Percentiles rank a stretch among this genome's conserved stretches.
Conservation (phyloP, 108 stramenopile species). For the Thalassiosira profunda region DNA sequence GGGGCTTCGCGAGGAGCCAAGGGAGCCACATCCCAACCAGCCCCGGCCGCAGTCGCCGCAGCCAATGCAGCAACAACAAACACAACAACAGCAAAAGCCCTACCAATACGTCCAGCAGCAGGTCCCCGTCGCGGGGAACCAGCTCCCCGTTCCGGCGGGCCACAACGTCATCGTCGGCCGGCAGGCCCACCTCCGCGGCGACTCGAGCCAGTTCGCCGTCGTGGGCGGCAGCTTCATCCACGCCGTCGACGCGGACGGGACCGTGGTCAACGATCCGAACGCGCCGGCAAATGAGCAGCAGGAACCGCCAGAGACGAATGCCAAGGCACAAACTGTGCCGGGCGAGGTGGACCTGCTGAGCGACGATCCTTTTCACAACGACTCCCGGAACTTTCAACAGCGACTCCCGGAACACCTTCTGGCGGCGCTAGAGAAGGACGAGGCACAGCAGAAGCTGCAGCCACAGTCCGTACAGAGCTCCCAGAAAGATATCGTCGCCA, state of each 20-base stretch:
- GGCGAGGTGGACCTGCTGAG: too few relatives aligned
- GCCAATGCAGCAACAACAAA: conserved; percentile 9
- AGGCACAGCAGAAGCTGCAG: not conserved
- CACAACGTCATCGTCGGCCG: too few relatives aligned
- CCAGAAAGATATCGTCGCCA: too few relatives aligned
- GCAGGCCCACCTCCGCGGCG: too few relatives aligned
- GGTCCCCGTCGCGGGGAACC: not conserved
- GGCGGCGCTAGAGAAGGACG: not conserved
- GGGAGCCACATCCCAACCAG: too few relatives aligned
- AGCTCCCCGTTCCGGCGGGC: too few relatives aligned
- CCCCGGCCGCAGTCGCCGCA: not conserved
- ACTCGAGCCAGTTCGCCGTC: not conserved
- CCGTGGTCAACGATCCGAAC: not conserved
- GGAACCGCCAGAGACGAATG: not conserved
- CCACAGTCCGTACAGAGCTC: not conserved
- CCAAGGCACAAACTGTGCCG: too few relatives aligned
- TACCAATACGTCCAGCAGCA: not conserved
- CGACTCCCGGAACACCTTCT: not conserved
- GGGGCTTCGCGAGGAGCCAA: too few relatives aligned
- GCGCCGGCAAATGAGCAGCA: not conserved
- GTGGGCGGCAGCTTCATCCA: not conserved
- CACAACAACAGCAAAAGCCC: not conserved
- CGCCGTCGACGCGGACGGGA: not conserved
- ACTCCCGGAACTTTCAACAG: too few relatives aligned
- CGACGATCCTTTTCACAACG: too few relatives aligned